phyloP scores from a whole-genome alignment of 306 rosid genomes.

The Rubus idaeus region DNA sequence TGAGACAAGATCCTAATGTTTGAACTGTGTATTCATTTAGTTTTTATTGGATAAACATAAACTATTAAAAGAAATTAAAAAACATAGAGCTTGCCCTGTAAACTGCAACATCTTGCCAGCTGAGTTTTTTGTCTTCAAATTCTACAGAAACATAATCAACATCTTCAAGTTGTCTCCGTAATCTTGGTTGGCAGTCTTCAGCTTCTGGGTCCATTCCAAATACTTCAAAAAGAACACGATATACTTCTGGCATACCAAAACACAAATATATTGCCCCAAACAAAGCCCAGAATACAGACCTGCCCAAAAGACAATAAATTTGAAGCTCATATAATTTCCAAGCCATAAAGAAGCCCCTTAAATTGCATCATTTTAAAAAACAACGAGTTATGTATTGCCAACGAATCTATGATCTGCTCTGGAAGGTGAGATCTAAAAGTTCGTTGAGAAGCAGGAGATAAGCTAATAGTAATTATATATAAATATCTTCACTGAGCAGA shows the following conservation, averaged over 20 bases:
- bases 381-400: slow-evolving; percentile 1
- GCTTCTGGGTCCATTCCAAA: slow-evolving; percentile 96
- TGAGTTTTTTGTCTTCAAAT: slow-evolving; percentile 72
- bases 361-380: background rate
- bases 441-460: background rate
- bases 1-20: background rate
- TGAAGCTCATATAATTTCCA: slow-evolving; percentile 15
- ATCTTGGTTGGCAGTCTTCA: slow-evolving; percentile 78
- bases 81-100: slow-evolving; percentile 61
- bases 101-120: slow-evolving; percentile 88
- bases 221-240: slow-evolving; percentile 94
- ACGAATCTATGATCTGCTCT: slow-evolving; percentile 9
- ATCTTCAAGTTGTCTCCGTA: slow-evolving; percentile 92
- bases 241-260: slow-evolving; percentile 92
- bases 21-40: background rate
- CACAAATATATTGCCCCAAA: slow-evolving; percentile 97
- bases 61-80: slow-evolving; percentile 1
- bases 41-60: slow-evolving; percentile 13
- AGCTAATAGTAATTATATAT: background rate
- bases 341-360: slow-evolving; percentile 18
- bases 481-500: background rate
- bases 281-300: slow-evolving; percentile 95
- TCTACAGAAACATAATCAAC: slow-evolving; percentile 89
- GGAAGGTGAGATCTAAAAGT: slow-evolving; percentile 21
- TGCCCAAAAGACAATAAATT: slow-evolving; percentile 37